Evolutionary conservation across 371 early-diverging fungal species (phyloP), one percentile per base, ranked within the genome.

Genomic region (Actinomucor elegans): DNA sequence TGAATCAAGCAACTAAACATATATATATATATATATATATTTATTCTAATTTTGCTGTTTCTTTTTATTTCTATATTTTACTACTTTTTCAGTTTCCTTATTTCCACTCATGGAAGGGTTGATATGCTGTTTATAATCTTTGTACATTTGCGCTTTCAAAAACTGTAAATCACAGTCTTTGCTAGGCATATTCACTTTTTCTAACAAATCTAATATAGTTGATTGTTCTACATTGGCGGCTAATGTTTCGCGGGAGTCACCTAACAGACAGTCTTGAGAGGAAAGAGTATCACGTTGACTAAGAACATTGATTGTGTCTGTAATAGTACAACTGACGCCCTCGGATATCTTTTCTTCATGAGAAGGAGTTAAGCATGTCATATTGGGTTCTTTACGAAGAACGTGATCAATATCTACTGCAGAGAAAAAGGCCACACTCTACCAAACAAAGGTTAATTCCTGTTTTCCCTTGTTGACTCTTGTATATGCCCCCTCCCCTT

Each of bases 391-490:
- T 61, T 98, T 98, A 33, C 99, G 83, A 46, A 98, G 68, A 5
- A 91, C 92, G 54, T 86, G 87, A 61, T 98, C 99, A 28, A 98
- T 79, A 66, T 98, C 99, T 5, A 98, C 92, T 10, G 88, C 83
- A 2, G 97, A 96, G 66, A 98, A 98, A 71, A 98, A 98, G 0
- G 94, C 94, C 12, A 94, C 93, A 49, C 88, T 87, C 89, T 90
- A 67, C 9, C 12, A 15, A 10, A 32, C n/a, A n/a, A n/a, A n/a
- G n/a, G n/a, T n/a, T n/a, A n/a, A n/a, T n/a, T n/a, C n/a, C n/a
- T n/a, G n/a, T n/a, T n/a, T n/a, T n/a, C n/a, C n/a, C n/a, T n/a
- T n/a, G n/a, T n/a, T n/a, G n/a, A n/a, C n/a, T n/a, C n/a, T n/a
- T n/a, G n/a, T n/a, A n/a, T n/a, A n/a, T n/a, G n/a, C n/a, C n/a